Evolutionary conservation across 352 stramenopile genomes (phyloP).

Genomic region (Phytophthora pluvialis): DNA sequence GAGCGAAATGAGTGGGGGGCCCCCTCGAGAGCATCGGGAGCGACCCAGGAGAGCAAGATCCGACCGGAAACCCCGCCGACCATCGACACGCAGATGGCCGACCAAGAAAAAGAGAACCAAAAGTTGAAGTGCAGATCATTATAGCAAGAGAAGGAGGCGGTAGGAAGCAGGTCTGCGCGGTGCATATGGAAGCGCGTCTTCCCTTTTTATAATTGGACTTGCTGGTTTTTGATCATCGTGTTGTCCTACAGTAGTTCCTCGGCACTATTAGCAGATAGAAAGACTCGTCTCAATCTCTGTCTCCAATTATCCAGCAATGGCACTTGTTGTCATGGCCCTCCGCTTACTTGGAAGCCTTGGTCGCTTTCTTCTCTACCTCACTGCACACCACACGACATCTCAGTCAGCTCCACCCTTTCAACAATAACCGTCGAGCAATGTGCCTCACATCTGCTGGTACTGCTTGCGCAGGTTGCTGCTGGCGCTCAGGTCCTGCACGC

Average conservation of each 20-base stretch:
- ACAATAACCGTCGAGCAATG: background rate
- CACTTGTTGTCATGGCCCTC: background rate
- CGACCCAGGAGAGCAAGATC: slow-evolving; percentile 24
- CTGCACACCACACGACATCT: slow-evolving; percentile 22
- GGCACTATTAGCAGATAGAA: background rate
- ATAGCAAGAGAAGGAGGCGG: slow-evolving; percentile 15
- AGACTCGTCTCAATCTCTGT: too few relatives aligned
- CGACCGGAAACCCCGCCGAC: slow-evolving; percentile 4
- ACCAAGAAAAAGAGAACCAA: slow-evolving; percentile 28
- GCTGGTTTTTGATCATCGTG: slow-evolving; percentile 26
- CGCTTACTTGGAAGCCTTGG: slow-evolving; percentile 47
- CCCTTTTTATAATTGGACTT: slow-evolving; percentile 36
- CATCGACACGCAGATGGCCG: slow-evolving; percentile 15
- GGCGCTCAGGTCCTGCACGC: slow-evolving; percentile 80
- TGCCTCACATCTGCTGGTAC: slow-evolving; percentile 75
- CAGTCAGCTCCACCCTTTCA: background rate
- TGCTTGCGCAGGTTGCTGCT: slow-evolving; percentile 80
- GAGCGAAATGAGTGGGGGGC: slow-evolving; percentile 2
- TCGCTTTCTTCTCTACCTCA: slow-evolving; percentile 69
- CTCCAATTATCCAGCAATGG: too few relatives aligned
- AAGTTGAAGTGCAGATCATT: slow-evolving; percentile 33
- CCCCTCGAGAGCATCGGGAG: slow-evolving; percentile 8
- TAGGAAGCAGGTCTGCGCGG: slow-evolving; percentile 23
- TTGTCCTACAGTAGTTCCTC: background rate
- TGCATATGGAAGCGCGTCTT: slow-evolving; percentile 39